Evolutionary conservation across 176 grass and related monocot genomes (phyloP), one percentile per base, ranked within the genome.

Genomic region (Typha latifolia): DNA sequence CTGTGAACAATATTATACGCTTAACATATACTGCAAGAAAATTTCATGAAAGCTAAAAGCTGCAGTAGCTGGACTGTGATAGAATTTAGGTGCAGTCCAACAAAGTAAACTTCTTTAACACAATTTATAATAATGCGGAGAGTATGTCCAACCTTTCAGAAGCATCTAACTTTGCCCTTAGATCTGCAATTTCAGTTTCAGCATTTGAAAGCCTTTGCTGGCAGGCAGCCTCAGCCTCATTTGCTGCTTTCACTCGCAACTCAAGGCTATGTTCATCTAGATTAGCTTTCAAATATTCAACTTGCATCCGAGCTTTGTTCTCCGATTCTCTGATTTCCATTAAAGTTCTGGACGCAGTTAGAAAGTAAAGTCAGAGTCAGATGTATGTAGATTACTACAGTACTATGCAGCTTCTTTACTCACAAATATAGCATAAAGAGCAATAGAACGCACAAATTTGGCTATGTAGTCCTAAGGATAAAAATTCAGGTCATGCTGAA

Each of bases 201-300:
- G 93, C 93, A 73, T 72, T 65, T 21, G 78, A 91, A 80, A 91
- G 82, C 72, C 93, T 91, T 81, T 85, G 86, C 63, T 91, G 83
- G 75, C 88, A 91, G 69, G 93, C 88, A 86, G 80, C 69, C 84
- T 96, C 88, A 70, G 88, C 85, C 86, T 96, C 93, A 80, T 84
- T 96, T 78, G 93, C 93, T 77, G 88, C 93, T 86, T 89, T 96
- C 71, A 96, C 88, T 69, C 93, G 85, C 74, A 96, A 86, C 55
- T 89, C 93, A 20, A 96, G 88, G 56, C 72, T 89, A 66, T 96
- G 82, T 69, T 96, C 93, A 53, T 79, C 88, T 74, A 91, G 53
- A 77, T 70, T 75, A 72, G 29, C 85, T 67, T 73, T 96, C 75
- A 91, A 84, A 73, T 84, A 75, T 48, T 89, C 82, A 69, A 68